Evolutionary conservation across 2,329 filamentous ascomycete genomes (phyloP).

Genomic region (Fusarium bulbicola): DNA sequence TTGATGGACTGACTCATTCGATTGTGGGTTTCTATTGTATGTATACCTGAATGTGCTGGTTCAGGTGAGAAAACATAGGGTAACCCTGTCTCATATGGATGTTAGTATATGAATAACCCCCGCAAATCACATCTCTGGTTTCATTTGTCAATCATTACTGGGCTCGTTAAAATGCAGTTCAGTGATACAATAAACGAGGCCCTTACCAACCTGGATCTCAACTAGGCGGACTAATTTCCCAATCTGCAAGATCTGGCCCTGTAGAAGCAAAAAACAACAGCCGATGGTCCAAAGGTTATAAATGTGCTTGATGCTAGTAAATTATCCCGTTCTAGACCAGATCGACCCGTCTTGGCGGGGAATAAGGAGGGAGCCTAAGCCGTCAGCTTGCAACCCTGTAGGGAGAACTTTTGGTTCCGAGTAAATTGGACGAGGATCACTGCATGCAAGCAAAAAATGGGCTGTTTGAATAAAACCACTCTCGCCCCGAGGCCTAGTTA

Average conservation of each 20-base stretch:
- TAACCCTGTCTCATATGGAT: background rate
- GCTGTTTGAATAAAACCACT: background rate
- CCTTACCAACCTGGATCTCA: background rate
- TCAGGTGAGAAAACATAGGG: background rate
- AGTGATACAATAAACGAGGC: background rate
- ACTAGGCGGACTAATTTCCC: slow-evolving; percentile 4
- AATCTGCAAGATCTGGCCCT: slow-evolving; percentile 1
- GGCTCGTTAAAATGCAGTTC: background rate
- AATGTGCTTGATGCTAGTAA: slow-evolving; percentile 14
- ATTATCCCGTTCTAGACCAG: slow-evolving; percentile 15
- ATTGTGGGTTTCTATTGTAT: background rate
- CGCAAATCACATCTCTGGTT: background rate
- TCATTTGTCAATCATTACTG: slow-evolving; percentile 1
- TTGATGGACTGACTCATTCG: background rate
- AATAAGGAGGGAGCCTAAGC: background rate
- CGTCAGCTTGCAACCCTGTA: slow-evolving; percentile 10
- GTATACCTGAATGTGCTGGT: background rate
- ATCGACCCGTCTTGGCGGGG: slow-evolving; percentile 21
- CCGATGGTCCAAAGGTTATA: slow-evolving; percentile 1
- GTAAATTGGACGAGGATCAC: slow-evolving; percentile 17
- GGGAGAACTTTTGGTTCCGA: slow-evolving; percentile 15
- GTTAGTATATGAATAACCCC: background rate
- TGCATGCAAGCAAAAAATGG: background rate
- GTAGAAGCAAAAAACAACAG: background rate
- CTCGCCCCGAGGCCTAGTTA: background rate